Conservation (phyloP, 2,329 filamentous ascomycete genomes). For the Cytospora schulzeri region DNA sequence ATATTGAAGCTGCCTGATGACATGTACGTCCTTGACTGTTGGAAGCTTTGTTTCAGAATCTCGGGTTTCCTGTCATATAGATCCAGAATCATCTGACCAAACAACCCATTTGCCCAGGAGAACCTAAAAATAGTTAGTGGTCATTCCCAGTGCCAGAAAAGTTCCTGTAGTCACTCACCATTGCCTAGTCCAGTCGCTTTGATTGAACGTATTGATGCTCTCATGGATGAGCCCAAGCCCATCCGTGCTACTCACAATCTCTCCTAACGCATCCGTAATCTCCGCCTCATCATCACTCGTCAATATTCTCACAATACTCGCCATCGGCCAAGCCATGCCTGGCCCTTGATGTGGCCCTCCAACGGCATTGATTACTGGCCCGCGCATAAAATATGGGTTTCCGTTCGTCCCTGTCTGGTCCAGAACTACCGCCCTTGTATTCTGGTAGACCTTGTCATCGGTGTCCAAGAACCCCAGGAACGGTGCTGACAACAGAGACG, state of each 20-base stretch:
- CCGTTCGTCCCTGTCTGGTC: constrained; percentile 47
- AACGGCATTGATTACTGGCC: constrained; percentile 53
- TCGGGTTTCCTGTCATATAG: constrained; percentile 70
- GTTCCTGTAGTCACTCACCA: constrained; percentile 38
- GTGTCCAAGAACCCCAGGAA: constrained; percentile 61
- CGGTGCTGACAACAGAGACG: constrained; percentile 61
- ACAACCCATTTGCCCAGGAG: constrained; percentile 87
- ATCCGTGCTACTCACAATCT: constrained; percentile 69
- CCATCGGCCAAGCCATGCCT: constrained; percentile 86
- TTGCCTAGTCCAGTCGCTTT: constrained; percentile 46
- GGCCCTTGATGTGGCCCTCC: constrained; percentile 60
- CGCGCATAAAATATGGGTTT: constrained; percentile 70
- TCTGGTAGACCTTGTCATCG: constrained; percentile 67
- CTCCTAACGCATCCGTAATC: constrained; percentile 65
- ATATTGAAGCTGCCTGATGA: too few relatives aligned
- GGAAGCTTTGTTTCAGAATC: constrained; percentile 42
- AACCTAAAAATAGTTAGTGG: constrained; percentile 61
- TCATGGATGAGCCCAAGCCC: constrained; percentile 80
- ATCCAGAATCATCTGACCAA: constrained; percentile 80
- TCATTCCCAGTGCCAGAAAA: not conserved
- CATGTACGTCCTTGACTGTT: constrained; percentile 28
- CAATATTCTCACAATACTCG: constrained; percentile 75
- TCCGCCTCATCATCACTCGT: constrained; percentile 76
- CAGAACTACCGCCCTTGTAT: constrained; percentile 74
- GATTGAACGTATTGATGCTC: constrained; percentile 68